Evolutionary conservation across 2,329 filamentous ascomycete genomes (phyloP).

Genomic region (Claviceps quebecensis): DNA sequence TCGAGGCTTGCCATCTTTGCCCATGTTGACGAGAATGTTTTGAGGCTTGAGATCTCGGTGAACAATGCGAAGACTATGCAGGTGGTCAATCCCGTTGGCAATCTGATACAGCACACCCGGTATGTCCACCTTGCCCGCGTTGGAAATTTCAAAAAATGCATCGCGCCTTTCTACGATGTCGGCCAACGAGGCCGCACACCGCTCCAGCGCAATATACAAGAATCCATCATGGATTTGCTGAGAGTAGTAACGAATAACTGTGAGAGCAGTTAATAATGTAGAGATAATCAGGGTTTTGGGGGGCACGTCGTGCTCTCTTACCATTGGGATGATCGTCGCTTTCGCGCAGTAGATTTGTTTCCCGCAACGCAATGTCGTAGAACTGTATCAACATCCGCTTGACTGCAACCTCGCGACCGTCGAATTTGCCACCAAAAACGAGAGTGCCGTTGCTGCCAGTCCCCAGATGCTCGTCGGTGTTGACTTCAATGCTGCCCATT

Average conservation of each 20-base stretch:
- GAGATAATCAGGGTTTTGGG: no score
- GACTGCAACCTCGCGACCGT: constrained; percentile 82
- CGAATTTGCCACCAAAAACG: constrained; percentile 89
- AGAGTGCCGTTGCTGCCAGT: constrained; percentile 94
- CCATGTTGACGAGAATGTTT: constrained; percentile 79
- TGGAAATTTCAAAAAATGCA: constrained; percentile 53
- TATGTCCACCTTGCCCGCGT: constrained; percentile 59
- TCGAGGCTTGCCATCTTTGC: constrained; percentile 56
- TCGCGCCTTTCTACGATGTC: constrained; percentile 73
- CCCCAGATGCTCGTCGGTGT: constrained; percentile 48
- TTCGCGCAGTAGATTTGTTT: constrained; percentile 78
- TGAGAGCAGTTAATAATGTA: constrained; percentile 1
- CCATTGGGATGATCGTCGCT: constrained; percentile 89
- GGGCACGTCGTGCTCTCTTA: constrained; percentile 16
- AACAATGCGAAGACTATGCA: constrained; percentile 86
- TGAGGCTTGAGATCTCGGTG: constrained; percentile 96
- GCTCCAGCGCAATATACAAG: constrained; percentile 88
- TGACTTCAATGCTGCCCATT: constrained; percentile 50
- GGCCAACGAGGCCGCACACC: constrained; percentile 84
- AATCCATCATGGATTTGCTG: constrained; percentile 82
- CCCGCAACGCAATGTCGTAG: constrained; percentile 87
- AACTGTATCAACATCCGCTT: constrained; percentile 96
- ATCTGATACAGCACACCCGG: constrained; percentile 78
- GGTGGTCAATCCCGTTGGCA: constrained; percentile 72
- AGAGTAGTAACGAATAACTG: constrained; percentile 89